These are phyloP conservation scores for Jacaranda mimosifolia DNA, from an alignment of 257 asterid species.

Conservation along the genomic window DNA sequence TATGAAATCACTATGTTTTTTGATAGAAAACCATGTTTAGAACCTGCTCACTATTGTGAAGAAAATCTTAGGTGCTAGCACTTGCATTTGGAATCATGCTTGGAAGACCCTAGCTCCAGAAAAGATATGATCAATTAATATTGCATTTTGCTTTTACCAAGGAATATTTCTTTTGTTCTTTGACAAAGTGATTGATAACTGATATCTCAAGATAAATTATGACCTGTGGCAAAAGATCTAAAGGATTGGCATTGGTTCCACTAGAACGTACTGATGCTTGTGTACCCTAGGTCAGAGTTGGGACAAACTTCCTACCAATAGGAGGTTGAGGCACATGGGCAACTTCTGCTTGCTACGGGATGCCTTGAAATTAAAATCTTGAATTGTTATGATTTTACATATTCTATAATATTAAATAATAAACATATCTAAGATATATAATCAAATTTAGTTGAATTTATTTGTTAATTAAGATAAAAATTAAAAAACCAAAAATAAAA, in stretches of 20 bases:
- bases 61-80: conserved; percentile 68
- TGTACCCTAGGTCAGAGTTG: conserved; percentile 53
- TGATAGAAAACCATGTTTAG: conserved; percentile 7
- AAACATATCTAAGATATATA: too few relatives aligned
- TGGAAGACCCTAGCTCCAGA: conserved; percentile 60
- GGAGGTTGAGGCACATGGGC: conserved; percentile 52
- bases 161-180: background rate
- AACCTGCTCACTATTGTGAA: conserved; percentile 75
- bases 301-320: conserved; percentile 52
- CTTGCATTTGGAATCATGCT: conserved; percentile 61
- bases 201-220: background rate
- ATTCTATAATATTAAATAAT: too few relatives aligned
- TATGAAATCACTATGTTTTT: conserved; percentile 18
- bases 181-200: background rate
- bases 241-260: conserved; percentile 46
- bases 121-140: background rate
- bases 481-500: too few relatives aligned
- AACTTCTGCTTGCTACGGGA: conserved; percentile 70
- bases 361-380: conserved; percentile 53
- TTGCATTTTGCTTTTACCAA: background rate
- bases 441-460: too few relatives aligned
- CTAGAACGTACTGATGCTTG: conserved; percentile 53
- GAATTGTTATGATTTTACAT: conserved; percentile 3
- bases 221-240: conserved; percentile 65
- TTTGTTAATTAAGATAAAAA: too few relatives aligned